phyloP scores from a whole-genome alignment of 371 early-diverging fungal species.

The Nematocida ironsii region DNA sequence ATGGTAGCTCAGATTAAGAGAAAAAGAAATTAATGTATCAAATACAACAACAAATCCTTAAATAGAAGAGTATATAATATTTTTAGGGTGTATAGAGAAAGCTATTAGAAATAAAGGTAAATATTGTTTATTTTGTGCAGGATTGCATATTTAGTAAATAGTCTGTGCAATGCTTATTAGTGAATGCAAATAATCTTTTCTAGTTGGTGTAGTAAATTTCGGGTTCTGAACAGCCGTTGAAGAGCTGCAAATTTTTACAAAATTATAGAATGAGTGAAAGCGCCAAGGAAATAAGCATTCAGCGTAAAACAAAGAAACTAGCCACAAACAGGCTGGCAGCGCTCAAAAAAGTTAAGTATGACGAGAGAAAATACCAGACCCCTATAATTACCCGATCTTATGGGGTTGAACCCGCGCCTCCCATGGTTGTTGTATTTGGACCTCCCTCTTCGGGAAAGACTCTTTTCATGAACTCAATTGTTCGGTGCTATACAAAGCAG shows the following conservation, averaged over 20 bases:
- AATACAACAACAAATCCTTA: too few relatives aligned
- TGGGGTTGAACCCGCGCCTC: conserved; percentile 61
- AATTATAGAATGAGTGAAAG: conserved; percentile 17
- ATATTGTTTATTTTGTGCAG: too few relatives aligned
- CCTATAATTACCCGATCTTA: conserved; percentile 35
- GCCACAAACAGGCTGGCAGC: conserved; percentile 20
- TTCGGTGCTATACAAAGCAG: conserved; percentile 60
- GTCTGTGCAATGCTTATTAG: too few relatives aligned
- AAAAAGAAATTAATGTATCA: background rate
- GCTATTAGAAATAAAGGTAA: too few relatives aligned
- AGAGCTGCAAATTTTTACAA: conserved; percentile 32
- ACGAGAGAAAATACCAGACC: conserved; percentile 53
- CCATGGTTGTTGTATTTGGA: conserved; percentile 64
- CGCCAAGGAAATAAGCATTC: conserved; percentile 3
- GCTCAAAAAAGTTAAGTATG: conserved; percentile 35
- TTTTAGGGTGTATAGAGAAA: too few relatives aligned
- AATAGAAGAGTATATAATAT: too few relatives aligned
- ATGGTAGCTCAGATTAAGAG: background rate
- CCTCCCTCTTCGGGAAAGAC: conserved; percentile 63
- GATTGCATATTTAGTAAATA: too few relatives aligned
- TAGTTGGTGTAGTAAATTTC: background rate
- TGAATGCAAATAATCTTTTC: too few relatives aligned
- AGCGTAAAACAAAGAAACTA: conserved; percentile 31
- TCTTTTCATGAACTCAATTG: conserved; percentile 57
- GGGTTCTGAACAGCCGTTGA: background rate